Percentiles rank a stretch among this genome's conserved stretches.
Evolutionary conservation across 2,329 filamentous ascomycete genomes (phyloP).

Genomic region (Fusarium bulbicola): DNA sequence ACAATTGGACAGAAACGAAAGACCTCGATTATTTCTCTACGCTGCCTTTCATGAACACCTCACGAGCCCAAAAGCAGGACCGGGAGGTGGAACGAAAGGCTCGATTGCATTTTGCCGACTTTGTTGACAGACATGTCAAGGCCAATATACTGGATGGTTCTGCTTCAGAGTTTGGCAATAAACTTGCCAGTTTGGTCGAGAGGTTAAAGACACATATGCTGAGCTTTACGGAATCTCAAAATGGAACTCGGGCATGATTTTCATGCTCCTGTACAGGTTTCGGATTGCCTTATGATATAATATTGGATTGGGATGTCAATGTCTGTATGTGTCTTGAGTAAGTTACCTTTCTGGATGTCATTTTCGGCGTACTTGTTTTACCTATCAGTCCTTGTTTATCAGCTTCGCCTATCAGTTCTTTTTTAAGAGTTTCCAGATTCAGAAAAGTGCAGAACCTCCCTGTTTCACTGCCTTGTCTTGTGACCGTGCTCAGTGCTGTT

Average conservation of each 20-base stretch:
- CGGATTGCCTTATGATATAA: too few relatives aligned
- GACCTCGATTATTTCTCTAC: neutral
- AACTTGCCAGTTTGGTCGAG: neutral
- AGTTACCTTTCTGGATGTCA: neutral
- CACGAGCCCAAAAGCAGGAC: neutral
- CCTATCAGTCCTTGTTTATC: neutral
- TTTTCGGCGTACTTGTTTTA: neutral
- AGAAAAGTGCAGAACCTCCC: neutral
- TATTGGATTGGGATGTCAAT: neutral
- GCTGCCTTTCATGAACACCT: neutral
- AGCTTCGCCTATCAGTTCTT: neutral
- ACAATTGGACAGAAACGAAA: neutral
- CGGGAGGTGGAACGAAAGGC: neutral
- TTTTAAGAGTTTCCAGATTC: neutral
- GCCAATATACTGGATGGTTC: neutral
- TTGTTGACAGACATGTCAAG: neutral
- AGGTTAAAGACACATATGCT: neutral
- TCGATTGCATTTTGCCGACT: neutral
- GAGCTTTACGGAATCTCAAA: neutral
- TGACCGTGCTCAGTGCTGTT: neutral
- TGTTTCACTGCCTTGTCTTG: neutral
- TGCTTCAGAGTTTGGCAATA: neutral
- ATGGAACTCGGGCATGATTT: accelerated
- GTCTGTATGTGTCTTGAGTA: neutral
- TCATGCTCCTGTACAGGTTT: accelerated